Evolutionary conservation across 208 protist species (phyloP).

Genomic region (Endotrypanum monterogeii): DNA sequence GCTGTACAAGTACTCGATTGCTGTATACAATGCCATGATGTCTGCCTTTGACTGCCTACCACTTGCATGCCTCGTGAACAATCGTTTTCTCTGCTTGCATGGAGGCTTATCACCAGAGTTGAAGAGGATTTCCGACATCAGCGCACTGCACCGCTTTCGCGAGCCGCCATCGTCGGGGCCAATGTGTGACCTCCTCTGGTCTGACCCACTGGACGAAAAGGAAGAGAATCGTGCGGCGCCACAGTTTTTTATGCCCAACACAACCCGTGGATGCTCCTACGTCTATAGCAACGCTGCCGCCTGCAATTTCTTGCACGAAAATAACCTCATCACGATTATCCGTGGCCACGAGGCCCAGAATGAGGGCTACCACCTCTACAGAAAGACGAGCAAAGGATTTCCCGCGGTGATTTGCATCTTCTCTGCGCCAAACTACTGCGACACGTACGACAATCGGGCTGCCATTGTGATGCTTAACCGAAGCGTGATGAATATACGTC

Average conservation of each 20-base stretch:
- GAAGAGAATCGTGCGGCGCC: constrained; percentile 45
- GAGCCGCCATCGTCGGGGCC: constrained; percentile 90
- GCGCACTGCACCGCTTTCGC: constrained; percentile 93
- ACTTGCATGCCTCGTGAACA: constrained; percentile 86
- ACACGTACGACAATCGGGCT: constrained; percentile 97
- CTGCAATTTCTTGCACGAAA: constrained; percentile 94
- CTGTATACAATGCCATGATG: constrained; percentile 92
- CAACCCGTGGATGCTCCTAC: constrained; percentile 86
- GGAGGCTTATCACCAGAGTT: constrained; percentile 89
- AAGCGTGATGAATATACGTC: constrained; percentile 97
- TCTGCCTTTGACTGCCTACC: constrained; percentile 94
- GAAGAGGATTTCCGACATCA: constrained; percentile 76
- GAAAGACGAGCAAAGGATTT: constrained; percentile 90
- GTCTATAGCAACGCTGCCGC: constrained; percentile 86
- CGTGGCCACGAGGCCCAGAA: constrained; percentile 96
- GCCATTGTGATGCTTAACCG: constrained; percentile 93
- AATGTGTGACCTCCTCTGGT: constrained; percentile 97
- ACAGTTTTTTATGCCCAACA: constrained; percentile 73
- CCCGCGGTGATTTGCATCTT: constrained; percentile 97
- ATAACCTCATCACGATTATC: constrained; percentile 95
- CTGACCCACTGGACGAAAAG: constrained; percentile 93
- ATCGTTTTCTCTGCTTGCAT: constrained; percentile 94
- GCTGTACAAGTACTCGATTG: constrained; percentile 89
- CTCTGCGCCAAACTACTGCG: constrained; percentile 97
- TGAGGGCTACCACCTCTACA: constrained; percentile 94